phyloP scores from a whole-genome alignment of 2,329 filamentous ascomycete species.

The Pseudocercospora pini-densiflorae region DNA sequence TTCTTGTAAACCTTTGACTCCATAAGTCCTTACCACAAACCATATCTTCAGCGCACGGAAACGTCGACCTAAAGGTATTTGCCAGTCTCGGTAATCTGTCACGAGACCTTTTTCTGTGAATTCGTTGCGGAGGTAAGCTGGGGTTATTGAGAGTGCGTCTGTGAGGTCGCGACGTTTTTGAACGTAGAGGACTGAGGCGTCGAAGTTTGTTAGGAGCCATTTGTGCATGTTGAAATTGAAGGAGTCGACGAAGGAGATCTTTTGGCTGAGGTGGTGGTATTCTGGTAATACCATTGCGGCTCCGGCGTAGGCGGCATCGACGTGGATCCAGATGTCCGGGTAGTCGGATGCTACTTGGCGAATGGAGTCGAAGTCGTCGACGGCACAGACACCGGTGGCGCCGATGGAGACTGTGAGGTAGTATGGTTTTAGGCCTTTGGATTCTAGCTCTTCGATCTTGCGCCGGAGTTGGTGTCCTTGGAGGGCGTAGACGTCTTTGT shows the following conservation, averaged over 20 bases:
- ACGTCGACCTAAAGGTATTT: constrained; percentile 86
- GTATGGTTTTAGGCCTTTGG: constrained; percentile 78
- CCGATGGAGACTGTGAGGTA: constrained; percentile 84
- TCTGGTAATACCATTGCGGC: constrained; percentile 82
- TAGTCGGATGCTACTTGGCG: constrained; percentile 59
- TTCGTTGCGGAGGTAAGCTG: constrained; percentile 79
- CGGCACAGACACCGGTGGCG: constrained; percentile 84
- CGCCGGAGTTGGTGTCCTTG: constrained; percentile 65
- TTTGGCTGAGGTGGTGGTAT: constrained; percentile 69
- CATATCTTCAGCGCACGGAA: constrained; percentile 92
- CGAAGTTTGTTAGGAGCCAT: constrained; percentile 94
- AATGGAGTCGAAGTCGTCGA: constrained; percentile 79
- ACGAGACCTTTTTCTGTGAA: constrained; percentile 82
- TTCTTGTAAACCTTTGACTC: constrained; percentile 72
- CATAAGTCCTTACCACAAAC: constrained; percentile 88
- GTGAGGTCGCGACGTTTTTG: constrained; percentile 76
- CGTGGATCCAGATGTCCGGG: constrained; percentile 81
- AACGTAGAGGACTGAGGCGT: constrained; percentile 80
- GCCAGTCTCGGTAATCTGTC: constrained; percentile 96
- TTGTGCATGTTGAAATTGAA: constrained; percentile 98
- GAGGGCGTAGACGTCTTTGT: constrained; percentile 70
- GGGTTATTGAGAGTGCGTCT: constrained; percentile 76
- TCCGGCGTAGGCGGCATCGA: constrained; percentile 92
- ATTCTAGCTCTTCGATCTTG: constrained; percentile 67
- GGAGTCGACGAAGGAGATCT: constrained; percentile 74